Conservation (phyloP, 148 eudicot species). For the Dianthus caryophyllus region DNA sequence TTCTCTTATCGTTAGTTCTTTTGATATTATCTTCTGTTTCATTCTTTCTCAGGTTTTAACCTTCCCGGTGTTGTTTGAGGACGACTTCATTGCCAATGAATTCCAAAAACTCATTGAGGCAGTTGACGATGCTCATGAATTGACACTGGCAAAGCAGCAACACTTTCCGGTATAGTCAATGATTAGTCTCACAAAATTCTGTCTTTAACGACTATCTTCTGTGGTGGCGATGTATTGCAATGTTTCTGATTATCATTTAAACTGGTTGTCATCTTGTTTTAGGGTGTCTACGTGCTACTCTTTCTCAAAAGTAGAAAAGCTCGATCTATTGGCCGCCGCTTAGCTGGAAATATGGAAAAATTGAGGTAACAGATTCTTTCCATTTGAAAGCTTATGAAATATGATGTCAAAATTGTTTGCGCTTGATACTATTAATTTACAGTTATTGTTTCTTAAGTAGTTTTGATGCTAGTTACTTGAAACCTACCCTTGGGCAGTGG, state of each 20-base stretch:
- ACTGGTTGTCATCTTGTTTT: conserved; percentile 22
- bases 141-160: conserved; percentile 74
- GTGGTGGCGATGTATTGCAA: not conserved
- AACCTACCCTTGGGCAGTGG: not conserved
- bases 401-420: not conserved
- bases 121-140: conserved; percentile 80
- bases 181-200: not conserved
- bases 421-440: not conserved
- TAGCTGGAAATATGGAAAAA: conserved; percentile 84
- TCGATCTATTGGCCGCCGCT: conserved; percentile 80
- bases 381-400: not conserved
- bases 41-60: conserved; percentile 59
- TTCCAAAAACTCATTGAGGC: conserved; percentile 80
- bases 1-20: not conserved
- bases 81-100: conserved; percentile 59
- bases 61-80: conserved; percentile 79
- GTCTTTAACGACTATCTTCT: conserved; percentile 5
- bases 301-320: conserved; percentile 79
- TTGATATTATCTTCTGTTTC: not conserved
- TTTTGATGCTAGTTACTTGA: not conserved
- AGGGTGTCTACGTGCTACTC: conserved; percentile 92
- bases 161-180: conserved; percentile 68
- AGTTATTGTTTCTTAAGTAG: not conserved
- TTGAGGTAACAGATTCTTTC: conserved; percentile 53
- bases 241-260: conserved; percentile 15